Evolutionary conservation across 805 yeast species (phyloP).

Genomic region (Starmerella potacharoeniae): DNA sequence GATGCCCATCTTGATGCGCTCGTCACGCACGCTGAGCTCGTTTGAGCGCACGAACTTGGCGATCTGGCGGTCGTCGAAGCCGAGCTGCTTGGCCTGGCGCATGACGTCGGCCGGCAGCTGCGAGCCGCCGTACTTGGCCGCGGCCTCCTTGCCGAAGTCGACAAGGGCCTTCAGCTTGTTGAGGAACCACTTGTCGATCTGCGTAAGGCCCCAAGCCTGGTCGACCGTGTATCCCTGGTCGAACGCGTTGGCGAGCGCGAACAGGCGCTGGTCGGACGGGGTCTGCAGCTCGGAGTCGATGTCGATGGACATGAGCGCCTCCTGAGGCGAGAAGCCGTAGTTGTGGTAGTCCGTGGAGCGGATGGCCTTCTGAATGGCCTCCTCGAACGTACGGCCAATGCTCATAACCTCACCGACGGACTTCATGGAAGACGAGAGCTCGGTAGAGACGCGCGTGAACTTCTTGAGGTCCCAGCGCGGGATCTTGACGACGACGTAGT

Average conservation of each 20-base stretch:
- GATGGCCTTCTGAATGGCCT: constrained; percentile 94
- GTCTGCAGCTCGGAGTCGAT: constrained; percentile 88
- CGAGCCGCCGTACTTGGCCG: constrained; percentile 19
- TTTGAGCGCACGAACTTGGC: constrained; percentile 80
- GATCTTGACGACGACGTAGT: constrained; percentile 91
- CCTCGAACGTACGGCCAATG: constrained; percentile 94
- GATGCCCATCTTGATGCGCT: constrained; percentile 76
- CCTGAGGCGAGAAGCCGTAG: constrained; percentile 65
- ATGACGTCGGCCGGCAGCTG: constrained; percentile 51
- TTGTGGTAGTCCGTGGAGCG: constrained; percentile 93
- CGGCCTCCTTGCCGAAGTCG: constrained; percentile 33
- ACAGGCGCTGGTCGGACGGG: constrained; percentile 94
- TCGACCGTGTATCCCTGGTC: constrained; percentile 82
- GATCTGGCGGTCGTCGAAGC: constrained; percentile 93
- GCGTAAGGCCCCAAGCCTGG: constrained; percentile 79
- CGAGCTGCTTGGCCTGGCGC: constrained; percentile 82
- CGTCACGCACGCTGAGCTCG: constrained; percentile 83
- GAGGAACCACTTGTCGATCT: constrained; percentile 93
- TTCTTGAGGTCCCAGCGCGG: constrained; percentile 98
- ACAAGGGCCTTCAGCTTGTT: constrained; percentile 70
- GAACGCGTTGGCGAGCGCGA: constrained; percentile 93
- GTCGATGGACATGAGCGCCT: constrained; percentile 77
- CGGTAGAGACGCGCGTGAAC: constrained; percentile 81
- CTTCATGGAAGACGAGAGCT: constrained; percentile 88
- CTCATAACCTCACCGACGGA: constrained; percentile 99